Evolutionary conservation across 257 asterid species (phyloP), one percentile per base, ranked within the genome.

Genomic region (Solanum commersonii): DNA sequence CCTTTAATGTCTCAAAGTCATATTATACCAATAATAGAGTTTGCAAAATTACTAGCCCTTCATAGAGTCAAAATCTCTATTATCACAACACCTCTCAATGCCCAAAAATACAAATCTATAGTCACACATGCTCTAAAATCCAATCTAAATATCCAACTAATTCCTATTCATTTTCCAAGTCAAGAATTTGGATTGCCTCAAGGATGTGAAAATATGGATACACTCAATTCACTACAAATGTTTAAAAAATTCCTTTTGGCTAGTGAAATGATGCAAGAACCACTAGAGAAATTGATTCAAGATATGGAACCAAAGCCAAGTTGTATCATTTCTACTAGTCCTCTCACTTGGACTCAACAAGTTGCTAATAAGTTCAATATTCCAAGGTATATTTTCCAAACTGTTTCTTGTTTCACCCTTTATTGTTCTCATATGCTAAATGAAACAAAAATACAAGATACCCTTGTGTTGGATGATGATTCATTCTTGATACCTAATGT

Each of bases 1-100:
- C 97, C 97, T 25, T 90, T 91, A 73, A 90, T 94, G 93, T 91
- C 95, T 29, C 95, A 90, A 40, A 93, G 95, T 72, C 97, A 94
- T 88, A 85, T 88, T 76, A 92, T 93, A 9, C 95, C 96, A n/a
- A 89, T 94, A 91, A 68, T 88, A 1, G 94, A 93, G 37, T 89
- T 93, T 11, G 92, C 91, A 1, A 87, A 91, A 77, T 71, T 94
- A 38, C 89, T 91, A 22, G 94, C 94, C 9, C 67, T 87, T 12
- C 93, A 88, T 1, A 93, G 93, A 8, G 71, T 89, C 8, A 72
- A 10, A 2, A 89, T 94, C 79, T 89, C 97, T 38, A 90, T 94
- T 38, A 33, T 92, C 40, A 87, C 91, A 37, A 93, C 95, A 16
- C 93, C 94, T 31, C 84, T 82, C 46, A 93, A 92, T 78, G 89